Percentiles rank a stretch among this genome's conserved stretches.
phyloP scores from a whole-genome alignment of 2,329 filamentous ascomycete species.

The Paraphoma sp. region DNA sequence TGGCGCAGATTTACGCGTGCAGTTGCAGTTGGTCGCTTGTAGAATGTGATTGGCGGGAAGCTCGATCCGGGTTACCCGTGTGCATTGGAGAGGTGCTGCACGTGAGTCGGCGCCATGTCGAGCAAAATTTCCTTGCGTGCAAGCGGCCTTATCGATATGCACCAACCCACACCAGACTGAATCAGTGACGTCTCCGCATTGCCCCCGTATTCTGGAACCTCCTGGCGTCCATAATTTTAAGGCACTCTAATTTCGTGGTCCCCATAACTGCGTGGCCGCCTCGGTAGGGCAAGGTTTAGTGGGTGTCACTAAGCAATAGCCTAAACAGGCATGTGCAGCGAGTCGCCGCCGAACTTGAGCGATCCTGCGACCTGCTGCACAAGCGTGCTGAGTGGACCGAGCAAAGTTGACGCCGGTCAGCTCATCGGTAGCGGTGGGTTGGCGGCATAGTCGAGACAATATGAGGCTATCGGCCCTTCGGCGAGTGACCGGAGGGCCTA shows the following conservation, averaged over 20 bases:
- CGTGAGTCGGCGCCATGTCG: constrained; percentile 2
- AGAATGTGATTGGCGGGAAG: constrained; percentile 14
- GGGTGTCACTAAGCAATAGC: constrained; percentile 1
- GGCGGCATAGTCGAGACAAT: neutral
- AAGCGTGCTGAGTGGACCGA: constrained; percentile 1
- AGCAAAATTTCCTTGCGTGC: constrained; percentile 2
- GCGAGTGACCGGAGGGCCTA: neutral
- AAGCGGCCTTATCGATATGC: constrained; percentile 8
- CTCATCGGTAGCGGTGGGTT: neutral
- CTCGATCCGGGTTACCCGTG: constrained; percentile 2
- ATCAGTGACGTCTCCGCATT: neutral
- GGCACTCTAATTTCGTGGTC: constrained; percentile 5
- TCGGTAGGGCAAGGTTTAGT: constrained; percentile 2
- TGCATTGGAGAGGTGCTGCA: neutral
- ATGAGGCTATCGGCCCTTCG: constrained; percentile 9
- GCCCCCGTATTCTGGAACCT: constrained; percentile 9
- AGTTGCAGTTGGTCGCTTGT: neutral
- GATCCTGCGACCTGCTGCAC: constrained; percentile 2
- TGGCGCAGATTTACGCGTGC: neutral
- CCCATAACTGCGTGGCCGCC: constrained; percentile 5
- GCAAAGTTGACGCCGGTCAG: neutral
- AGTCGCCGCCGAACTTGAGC: constrained; percentile 5
- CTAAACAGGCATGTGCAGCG: constrained; percentile 7
- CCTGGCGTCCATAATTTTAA: neutral
- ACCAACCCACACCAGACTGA: neutral